These are phyloP conservation scores for Carex scoparia DNA, from an alignment of 176 grass and related monocot genomes.

Conservation along the genomic window DNA sequence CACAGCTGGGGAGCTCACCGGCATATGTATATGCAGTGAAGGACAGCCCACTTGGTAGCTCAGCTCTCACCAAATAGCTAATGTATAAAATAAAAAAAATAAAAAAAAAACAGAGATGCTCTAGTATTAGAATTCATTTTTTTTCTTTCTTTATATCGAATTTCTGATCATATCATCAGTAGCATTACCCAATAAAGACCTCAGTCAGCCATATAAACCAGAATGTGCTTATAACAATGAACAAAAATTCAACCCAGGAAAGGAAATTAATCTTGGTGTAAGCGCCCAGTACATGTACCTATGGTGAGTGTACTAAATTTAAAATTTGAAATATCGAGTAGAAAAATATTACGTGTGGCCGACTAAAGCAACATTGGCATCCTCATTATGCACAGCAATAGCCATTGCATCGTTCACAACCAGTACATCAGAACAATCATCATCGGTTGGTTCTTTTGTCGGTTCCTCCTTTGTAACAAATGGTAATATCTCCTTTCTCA, in stretches of 20 bases:
- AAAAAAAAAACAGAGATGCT: not conserved
- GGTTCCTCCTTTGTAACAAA: constrained; percentile 35
- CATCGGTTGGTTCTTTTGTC: constrained; percentile 25
- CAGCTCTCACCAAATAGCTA: constrained; percentile 59
- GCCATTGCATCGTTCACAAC: constrained; percentile 51
- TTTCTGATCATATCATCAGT: not conserved
- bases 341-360: constrained; percentile 56
- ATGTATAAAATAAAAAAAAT: not conserved
- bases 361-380: constrained; percentile 56
- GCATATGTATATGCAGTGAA: constrained; percentile 76
- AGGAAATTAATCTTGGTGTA: no score
- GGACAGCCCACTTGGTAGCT: constrained; percentile 42
- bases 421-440: constrained; percentile 71
- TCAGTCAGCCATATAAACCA: not conserved
- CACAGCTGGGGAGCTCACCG: constrained; percentile 82
- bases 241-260: not conserved
- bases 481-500: constrained; percentile 74
- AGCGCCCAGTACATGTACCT: not conserved
- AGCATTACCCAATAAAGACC: not conserved
- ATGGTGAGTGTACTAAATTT: not conserved
- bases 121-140: not conserved
- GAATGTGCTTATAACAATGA: not conserved
- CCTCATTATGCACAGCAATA: constrained; percentile 74
- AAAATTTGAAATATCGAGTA: not conserved
- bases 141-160: not conserved